Evolutionary conservation across 2,329 filamentous ascomycete genomes (phyloP).

Genomic region (Chaetomium olivaceum): DNA sequence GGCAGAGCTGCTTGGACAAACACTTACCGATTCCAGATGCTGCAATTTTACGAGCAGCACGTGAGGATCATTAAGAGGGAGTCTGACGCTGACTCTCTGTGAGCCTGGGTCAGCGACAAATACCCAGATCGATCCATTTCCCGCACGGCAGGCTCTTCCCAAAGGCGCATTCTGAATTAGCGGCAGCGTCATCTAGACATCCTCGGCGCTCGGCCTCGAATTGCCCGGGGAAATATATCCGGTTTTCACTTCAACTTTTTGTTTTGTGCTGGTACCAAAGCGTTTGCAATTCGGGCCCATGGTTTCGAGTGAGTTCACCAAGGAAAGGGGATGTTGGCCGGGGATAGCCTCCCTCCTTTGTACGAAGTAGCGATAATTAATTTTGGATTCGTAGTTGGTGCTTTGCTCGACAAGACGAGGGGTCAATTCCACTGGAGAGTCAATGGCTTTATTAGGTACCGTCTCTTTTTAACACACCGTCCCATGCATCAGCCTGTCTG

Average conservation of each 20-base stretch:
- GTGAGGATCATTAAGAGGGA: conserved; percentile 53
- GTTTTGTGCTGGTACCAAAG: neutral
- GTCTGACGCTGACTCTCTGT: conserved; percentile 18
- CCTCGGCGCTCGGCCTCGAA: neutral
- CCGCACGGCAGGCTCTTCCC: neutral
- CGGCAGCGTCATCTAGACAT: neutral
- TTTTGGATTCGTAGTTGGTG: neutral
- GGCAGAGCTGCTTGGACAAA: neutral
- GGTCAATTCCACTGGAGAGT: neutral
- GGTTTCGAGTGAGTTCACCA: neutral
- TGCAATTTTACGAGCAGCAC: conserved; percentile 60
- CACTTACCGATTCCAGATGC: conserved; percentile 48
- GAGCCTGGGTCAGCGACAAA: neutral
- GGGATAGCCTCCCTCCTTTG: neutral
- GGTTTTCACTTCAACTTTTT: neutral
- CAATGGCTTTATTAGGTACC: neutral
- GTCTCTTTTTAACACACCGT: neutral
- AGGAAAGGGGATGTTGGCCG: neutral
- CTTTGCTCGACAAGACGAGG: neutral
- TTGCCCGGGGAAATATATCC: neutral
- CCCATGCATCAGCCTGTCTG: neutral
- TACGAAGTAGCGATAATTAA: neutral
- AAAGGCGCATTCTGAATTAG: neutral
- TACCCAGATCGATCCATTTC: neutral
- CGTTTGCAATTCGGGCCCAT: neutral